Evolutionary conservation across 148 eudicot genomes (phyloP).

Genomic region (Nepenthes gracilis): DNA sequence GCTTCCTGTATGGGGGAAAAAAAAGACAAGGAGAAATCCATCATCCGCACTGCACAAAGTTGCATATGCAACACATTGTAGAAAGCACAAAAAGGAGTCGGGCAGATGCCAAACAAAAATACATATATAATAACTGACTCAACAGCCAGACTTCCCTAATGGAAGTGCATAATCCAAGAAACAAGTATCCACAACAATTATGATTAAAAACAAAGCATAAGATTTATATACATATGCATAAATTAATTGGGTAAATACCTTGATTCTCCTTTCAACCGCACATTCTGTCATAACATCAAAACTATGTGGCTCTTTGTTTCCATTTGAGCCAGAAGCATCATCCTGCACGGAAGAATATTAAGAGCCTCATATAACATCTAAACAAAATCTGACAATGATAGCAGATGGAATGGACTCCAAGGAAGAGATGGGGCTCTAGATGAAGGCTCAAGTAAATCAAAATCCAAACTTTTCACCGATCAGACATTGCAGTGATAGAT

Average conservation of each 20-base stretch:
- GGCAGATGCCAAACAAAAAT: not conserved
- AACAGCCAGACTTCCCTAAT: no score
- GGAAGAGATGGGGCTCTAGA: no score
- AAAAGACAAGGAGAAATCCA: not conserved
- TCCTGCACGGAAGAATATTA: constrained; percentile 34
- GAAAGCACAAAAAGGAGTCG: not conserved
- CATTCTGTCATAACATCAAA: constrained; percentile 91
- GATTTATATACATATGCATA: no score
- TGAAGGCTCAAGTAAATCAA: no score
- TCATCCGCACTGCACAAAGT: no score
- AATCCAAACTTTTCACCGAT: no score
- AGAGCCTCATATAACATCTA: not conserved
- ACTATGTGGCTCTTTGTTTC: constrained; percentile 44
- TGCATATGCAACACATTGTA: not conserved
- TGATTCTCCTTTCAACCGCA: constrained; percentile 86
- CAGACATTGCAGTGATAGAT: no score
- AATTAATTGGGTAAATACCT: constrained; percentile 28
- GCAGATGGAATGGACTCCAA: no score
- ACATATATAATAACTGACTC: not conserved
- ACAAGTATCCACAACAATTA: no score
- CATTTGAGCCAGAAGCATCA: constrained; percentile 53
- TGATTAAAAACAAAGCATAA: no score
- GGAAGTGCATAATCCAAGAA: no score
- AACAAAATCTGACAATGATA: no score
- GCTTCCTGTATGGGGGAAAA: constrained; percentile 51